Conservation (phyloP, 495 filamentous ascomycete species). For the Pyrenopolyporus hunteri region DNA sequence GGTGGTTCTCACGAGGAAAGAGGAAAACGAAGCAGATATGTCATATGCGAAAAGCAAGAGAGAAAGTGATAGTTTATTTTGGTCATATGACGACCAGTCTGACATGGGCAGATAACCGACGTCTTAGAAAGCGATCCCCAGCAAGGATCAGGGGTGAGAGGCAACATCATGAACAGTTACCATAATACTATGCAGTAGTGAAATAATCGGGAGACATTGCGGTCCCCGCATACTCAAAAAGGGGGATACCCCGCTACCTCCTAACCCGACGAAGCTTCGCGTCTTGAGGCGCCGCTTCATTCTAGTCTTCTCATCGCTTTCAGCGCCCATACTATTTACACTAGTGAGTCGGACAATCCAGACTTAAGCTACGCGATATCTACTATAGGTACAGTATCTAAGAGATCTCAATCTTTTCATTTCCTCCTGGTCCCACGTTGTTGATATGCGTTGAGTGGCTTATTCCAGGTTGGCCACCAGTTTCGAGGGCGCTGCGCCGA, state of each 20-base stretch:
- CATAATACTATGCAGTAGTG: background rate
- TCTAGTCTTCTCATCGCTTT: background rate
- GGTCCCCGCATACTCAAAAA: constrained; percentile 34
- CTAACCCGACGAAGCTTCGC: background rate
- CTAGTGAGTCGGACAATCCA: constrained; percentile 3
- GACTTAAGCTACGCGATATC: constrained; percentile 17
- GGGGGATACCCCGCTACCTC: constrained; percentile 19
- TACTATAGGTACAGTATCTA: background rate
- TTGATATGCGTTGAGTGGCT: constrained; percentile 3
- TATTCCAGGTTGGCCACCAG: no score
- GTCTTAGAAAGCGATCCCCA: constrained; percentile 34
- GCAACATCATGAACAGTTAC: constrained; percentile 13
- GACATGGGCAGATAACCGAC: constrained; percentile 37
- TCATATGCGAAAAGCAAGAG: constrained; percentile 12
- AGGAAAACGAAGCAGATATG: background rate
- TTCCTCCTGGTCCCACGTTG: background rate
- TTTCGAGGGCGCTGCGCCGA: background rate
- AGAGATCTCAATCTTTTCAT: background rate
- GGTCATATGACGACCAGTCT: constrained; percentile 24
- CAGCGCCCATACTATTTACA: constrained; percentile 4
- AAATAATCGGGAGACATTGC: constrained; percentile 10
- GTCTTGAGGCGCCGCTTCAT: background rate
- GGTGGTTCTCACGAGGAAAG: background rate
- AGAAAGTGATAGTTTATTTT: constrained; percentile 12
- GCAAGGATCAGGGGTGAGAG: constrained; percentile 36